Base-by-base conservation (phyloP, 768 basidiomycete genomes). In the Suillus fuscotomentosus region DNA sequence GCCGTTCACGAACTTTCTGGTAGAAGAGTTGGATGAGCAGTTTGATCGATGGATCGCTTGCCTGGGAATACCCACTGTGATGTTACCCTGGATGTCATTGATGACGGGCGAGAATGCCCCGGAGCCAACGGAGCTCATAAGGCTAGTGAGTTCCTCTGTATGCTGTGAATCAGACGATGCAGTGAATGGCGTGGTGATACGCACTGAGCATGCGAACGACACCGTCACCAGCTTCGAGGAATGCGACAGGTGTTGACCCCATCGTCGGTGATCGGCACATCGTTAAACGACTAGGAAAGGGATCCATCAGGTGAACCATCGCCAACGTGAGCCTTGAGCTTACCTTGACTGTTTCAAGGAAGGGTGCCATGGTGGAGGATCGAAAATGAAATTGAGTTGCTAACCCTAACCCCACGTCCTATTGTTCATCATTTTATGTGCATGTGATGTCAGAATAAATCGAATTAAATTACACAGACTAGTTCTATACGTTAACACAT, bases 1-100 rank as follows among this genome's bases (percentile, higher is more conserved):
- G 93, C 51, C 94, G 88, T 17, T 88, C 82, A 61, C 88, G 86
- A 64, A 97, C 88, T 96, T 99, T 99, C 97, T 97, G 72, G 39
- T 9, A 36, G 59, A 51, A 38, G 34, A 60, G 42, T 47, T 39
- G 20, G 62, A n/a, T 63, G 47, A 36, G 38, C 43, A 54, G 5
- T 22, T 14, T 41, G 10, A 59, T 36, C 22, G 36, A 59, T 5
- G 39, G 39, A 36, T 5, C 27, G 34, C 9, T 31, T 7, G 27
- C 27, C 11, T 27, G 8, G 27, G 38, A n/a, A 34, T 1, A 75
- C 86, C 70, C 71, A 97, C 97, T 59, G 81, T 78, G 77, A 99
- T 97, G 80, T 99, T 99, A 38, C 95, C 94, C 63, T 84, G 91
- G 70, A 99, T 70, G 79, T 99, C 97, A 69, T 73, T 83, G 77